Evolutionary conservation across 2,329 filamentous ascomycete species (phyloP).

Genomic region (Thelonectria olida): DNA sequence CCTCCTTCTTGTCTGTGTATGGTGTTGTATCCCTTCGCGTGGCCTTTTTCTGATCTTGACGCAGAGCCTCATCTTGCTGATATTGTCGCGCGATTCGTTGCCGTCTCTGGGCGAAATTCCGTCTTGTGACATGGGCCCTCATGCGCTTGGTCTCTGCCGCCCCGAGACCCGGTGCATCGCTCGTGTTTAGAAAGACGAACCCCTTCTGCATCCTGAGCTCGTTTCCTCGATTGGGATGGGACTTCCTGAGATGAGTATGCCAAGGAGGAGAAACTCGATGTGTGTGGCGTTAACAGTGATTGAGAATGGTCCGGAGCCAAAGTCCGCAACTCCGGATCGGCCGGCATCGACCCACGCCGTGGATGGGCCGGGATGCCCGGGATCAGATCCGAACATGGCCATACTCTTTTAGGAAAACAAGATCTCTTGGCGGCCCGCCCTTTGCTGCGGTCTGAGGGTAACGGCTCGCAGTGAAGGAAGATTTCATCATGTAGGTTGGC

Average conservation of each 20-base stretch:
- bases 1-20: too few species aligned
- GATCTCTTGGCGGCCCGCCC: conserved; percentile 13
- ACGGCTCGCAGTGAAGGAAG: too few species aligned
- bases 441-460: not conserved
- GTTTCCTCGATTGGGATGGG: not conserved
- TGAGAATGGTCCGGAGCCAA: not conserved
- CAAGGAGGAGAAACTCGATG: not conserved
- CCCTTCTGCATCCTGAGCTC: conserved; percentile 5
- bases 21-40: not conserved
- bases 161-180: conserved; percentile 21
- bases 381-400: not conserved
- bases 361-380: not conserved
- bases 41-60: too few species aligned
- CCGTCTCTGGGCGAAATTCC: conserved; percentile 30
- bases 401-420: conserved; percentile 30
- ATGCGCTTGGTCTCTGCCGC: conserved; percentile 21
- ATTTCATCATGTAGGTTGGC: too few species aligned
- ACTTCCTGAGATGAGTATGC: not conserved
- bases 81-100: conserved; percentile 15
- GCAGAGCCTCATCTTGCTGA: not conserved
- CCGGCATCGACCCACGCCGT: not conserved
- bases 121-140: conserved; percentile 31
- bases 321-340: not conserved
- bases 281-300: not conserved
- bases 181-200: conserved; percentile 33